Conservation (phyloP, 2,329 filamentous ascomycete species). For the Colletotrichum godetiae region DNA sequence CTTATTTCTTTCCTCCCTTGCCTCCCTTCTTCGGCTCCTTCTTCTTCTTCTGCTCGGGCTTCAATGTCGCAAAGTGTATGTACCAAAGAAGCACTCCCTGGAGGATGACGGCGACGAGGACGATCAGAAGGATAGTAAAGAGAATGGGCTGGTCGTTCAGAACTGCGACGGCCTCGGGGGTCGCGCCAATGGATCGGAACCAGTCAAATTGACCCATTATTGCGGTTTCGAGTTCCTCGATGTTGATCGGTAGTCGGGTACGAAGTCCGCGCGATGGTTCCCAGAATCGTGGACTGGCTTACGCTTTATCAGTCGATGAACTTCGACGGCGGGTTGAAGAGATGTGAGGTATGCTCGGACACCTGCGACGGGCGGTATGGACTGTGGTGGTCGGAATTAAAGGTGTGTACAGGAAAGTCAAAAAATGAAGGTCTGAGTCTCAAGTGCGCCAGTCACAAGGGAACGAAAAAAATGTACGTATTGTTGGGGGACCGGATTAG, state of each 20-base stretch:
- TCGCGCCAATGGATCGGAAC: constrained; percentile 67
- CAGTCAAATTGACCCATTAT: constrained; percentile 67
- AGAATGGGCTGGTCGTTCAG: constrained; percentile 71
- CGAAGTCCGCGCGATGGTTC: background rate
- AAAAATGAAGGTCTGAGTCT: constrained; percentile 32
- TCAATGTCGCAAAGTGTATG: constrained; percentile 70
- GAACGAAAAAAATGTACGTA: constrained; percentile 37
- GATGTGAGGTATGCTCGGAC: constrained; percentile 20
- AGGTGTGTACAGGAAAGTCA: constrained; percentile 16
- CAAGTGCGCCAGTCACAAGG: constrained; percentile 38
- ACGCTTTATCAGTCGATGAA: background rate
- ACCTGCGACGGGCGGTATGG: constrained; percentile 13
- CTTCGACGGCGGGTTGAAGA: background rate
- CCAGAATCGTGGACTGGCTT: background rate
- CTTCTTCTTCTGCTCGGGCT: constrained; percentile 69
- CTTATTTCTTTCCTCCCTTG: constrained; percentile 43
- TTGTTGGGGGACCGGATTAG: constrained; percentile 16
- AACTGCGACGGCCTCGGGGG: constrained; percentile 66
- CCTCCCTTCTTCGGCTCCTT: constrained; percentile 55
- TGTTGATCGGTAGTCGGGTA: background rate
- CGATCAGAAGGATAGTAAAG: constrained; percentile 67
- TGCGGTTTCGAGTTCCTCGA: background rate
- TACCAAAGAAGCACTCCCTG: constrained; percentile 64
- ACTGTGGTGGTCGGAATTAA: constrained; percentile 25
- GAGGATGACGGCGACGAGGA: constrained; percentile 60